Conservation (phyloP, 495 filamentous ascomycete species). For the Penicillium dipodomyicola region DNA sequence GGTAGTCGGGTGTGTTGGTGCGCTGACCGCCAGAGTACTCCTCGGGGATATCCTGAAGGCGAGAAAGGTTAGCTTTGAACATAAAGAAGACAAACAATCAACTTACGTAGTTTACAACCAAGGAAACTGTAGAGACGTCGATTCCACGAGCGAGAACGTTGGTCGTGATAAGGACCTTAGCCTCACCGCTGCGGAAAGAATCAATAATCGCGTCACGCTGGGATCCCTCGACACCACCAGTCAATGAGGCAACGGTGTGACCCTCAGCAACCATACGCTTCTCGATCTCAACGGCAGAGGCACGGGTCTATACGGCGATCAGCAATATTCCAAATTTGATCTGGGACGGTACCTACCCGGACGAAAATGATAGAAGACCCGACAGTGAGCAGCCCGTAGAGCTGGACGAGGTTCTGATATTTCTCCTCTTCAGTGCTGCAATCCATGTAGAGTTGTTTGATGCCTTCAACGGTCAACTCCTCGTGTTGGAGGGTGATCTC, state of each 20-base stretch:
- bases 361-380: constrained; percentile 98
- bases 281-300: constrained; percentile 79
- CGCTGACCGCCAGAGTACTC: constrained; percentile 20
- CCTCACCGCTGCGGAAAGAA: constrained; percentile 75
- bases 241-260: constrained; percentile 85
- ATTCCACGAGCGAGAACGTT: constrained; percentile 97
- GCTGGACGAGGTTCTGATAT: constrained; percentile 79
- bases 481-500: constrained; percentile 83
- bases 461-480: constrained; percentile 93
- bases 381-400: constrained; percentile 93
- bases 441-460: constrained; percentile 96
- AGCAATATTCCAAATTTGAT: constrained; percentile 14
- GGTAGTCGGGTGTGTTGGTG: constrained; percentile 62
- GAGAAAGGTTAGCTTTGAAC: constrained; percentile 8
- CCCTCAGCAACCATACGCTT: constrained; percentile 81
- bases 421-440: constrained; percentile 77
- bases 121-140: constrained; percentile 91
- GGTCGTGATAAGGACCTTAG: constrained; percentile 98
- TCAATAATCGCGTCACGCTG: constrained; percentile 86
- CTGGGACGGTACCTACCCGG: constrained; percentile 53
- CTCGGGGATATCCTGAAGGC: constrained; percentile 56
- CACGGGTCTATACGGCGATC: constrained; percentile 59
- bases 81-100: neutral
- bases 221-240: constrained; percentile 76
- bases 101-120: constrained; percentile 89